A percentile compares a stretch with the other conserved stretches of the same genome.
phyloP scores from a whole-genome alignment of 495 filamentous ascomycete species.

The Aspergillus nidulans region DNA sequence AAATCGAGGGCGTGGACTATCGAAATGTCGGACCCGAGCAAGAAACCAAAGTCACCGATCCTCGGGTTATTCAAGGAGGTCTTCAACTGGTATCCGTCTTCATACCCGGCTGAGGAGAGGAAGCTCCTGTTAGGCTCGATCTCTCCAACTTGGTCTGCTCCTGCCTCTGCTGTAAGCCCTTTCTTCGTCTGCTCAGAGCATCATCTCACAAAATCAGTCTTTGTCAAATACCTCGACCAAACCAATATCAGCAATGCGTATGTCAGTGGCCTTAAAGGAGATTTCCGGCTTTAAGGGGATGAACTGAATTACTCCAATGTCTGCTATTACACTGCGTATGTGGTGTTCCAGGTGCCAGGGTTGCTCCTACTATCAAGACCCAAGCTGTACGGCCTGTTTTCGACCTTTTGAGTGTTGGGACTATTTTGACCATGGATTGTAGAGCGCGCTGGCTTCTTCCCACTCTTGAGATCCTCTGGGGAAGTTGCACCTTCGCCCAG shows the following conservation, averaged over 20 bases:
- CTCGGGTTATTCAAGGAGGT: slow-evolving; percentile 39
- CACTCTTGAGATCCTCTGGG: slow-evolving; percentile 27
- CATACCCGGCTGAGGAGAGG: slow-evolving; percentile 38
- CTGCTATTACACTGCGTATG: slow-evolving; percentile 36
- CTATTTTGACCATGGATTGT: not conserved
- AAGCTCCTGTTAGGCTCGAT: slow-evolving; percentile 36
- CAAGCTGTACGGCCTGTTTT: slow-evolving; percentile 21
- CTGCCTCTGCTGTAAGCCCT: slow-evolving; percentile 34
- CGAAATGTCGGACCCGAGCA: not conserved
- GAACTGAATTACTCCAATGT: slow-evolving; percentile 45
- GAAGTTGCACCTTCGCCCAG: slow-evolving; percentile 31
- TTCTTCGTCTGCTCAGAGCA: not conserved
- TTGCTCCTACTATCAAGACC: slow-evolving; percentile 33
- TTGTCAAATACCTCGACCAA: slow-evolving; percentile 39
- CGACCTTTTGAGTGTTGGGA: too few relatives aligned
- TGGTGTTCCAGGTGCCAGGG: slow-evolving; percentile 36
- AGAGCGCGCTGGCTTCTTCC: slow-evolving; percentile 37
- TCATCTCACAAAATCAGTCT: slow-evolving; percentile 22
- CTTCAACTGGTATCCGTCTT: slow-evolving; percentile 47
- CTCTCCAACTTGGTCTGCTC: slow-evolving; percentile 32
- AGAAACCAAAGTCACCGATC: slow-evolving; percentile 8
- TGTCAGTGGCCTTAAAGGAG: slow-evolving; percentile 57
- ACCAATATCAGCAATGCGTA: slow-evolving; percentile 50
- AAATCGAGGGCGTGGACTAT: not conserved
- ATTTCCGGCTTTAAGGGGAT: slow-evolving; percentile 52